These are phyloP conservation scores for Brasenia schreberi DNA, from an alignment of 164 flowering plant genomes.

Conservation along the genomic window DNA sequence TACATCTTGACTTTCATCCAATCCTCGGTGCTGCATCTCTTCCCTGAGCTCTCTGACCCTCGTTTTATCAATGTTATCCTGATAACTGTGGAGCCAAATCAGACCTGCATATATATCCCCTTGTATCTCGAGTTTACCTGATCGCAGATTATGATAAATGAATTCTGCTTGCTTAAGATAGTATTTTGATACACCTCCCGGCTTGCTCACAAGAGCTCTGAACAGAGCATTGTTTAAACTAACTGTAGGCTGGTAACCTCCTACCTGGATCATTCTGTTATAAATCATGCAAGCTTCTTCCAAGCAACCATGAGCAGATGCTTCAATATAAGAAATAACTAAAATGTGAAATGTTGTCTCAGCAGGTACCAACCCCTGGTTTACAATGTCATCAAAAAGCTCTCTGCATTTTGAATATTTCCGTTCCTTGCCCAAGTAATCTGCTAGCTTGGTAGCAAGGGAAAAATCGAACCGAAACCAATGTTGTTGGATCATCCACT, in stretches of 20 bases:
- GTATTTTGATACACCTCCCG: slow-evolving; percentile 42
- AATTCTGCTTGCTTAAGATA: slow-evolving; percentile 86
- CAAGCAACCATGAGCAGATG: slow-evolving; percentile 45
- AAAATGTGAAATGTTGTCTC: slow-evolving; percentile 88
- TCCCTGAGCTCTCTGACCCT: slow-evolving; percentile 39
- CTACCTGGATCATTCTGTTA: slow-evolving; percentile 86
- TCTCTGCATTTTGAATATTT: slow-evolving; percentile 75
- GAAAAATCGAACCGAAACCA: slow-evolving; percentile 85
- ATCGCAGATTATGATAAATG: slow-evolving; percentile 62
- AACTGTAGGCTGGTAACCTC: slow-evolving; percentile 72
- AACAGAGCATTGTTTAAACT: slow-evolving; percentile 81
- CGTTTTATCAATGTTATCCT: slow-evolving; percentile 57
- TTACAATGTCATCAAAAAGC: slow-evolving; percentile 72
- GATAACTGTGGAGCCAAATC: slow-evolving; percentile 90
- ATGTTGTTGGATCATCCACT: slow-evolving; percentile 86
- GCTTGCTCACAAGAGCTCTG: slow-evolving; percentile 61
- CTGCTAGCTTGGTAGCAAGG: slow-evolving; percentile 81
- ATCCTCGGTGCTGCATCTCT: slow-evolving; percentile 51
- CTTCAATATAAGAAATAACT: slow-evolving; percentile 69
- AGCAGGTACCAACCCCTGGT: slow-evolving; percentile 71
- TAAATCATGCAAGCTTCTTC: slow-evolving; percentile 83
- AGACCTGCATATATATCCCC: slow-evolving; percentile 72
- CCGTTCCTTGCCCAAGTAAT: slow-evolving; percentile 78
- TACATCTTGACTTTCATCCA: slow-evolving; percentile 56
- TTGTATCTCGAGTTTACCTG: slow-evolving; percentile 59